Conservation (phyloP, 192 early-diverging fungal species). For the Coemansia sp. region DNA sequence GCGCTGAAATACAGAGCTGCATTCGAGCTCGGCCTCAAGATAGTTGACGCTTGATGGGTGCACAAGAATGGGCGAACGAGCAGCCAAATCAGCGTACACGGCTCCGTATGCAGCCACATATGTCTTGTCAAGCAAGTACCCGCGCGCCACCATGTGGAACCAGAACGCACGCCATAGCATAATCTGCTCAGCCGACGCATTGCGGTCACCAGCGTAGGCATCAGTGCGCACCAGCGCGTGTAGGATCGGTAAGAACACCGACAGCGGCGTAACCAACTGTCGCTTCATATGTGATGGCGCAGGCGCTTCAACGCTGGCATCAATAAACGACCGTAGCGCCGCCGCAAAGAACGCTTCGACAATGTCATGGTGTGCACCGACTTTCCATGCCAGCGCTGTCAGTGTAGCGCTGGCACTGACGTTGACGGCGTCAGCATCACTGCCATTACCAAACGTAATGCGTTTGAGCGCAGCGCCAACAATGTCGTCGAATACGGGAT, state of each 20-base stretch:
- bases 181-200: constrained; percentile 62
- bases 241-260: constrained; percentile 62
- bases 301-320: constrained; percentile 27
- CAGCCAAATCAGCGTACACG: constrained; percentile 71
- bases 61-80: constrained; percentile 81
- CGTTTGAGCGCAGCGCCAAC: constrained; percentile 44
- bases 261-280: constrained; percentile 27
- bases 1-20: constrained; percentile 77
- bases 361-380: constrained; percentile 22
- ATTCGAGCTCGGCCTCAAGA: constrained; percentile 83
- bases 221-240: constrained; percentile 60
- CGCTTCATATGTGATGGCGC: constrained; percentile 14
- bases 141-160: constrained; percentile 81
- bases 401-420: constrained; percentile 24
- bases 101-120: constrained; percentile 78
- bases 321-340: constrained; percentile 39
- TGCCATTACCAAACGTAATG: constrained; percentile 24
- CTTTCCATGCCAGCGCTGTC: constrained; percentile 19
- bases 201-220: constrained; percentile 60
- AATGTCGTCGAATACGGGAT: constrained; percentile 61
- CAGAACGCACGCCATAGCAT: constrained; percentile 85
- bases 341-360: constrained; percentile 31
- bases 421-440: constrained; percentile 16
- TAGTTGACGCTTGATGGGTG: constrained; percentile 69
- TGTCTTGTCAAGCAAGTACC: constrained; percentile 68